Evolutionary conservation across 1,139 yeast genomes (phyloP), one percentile per base, ranked within the genome.

Genomic region (Casaregolazyma suthepensis): DNA sequence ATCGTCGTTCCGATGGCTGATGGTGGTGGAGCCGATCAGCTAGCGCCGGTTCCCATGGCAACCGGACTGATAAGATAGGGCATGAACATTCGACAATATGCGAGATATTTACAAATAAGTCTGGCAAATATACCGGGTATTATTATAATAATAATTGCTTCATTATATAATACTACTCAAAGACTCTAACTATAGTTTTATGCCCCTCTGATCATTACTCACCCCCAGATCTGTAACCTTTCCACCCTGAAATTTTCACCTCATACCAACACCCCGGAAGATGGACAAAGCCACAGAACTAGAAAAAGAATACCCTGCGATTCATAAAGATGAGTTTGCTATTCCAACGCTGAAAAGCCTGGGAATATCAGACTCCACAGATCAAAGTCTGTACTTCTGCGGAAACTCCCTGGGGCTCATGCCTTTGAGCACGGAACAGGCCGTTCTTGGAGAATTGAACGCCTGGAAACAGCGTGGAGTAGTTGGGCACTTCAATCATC

Each of bases 361-460:
- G 52, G 87, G 82, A 1, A 46, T 53, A 5, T 37, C 42, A 9
- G 56, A 50, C 4, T 57, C 56, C 18, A 52, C 51, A 17, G 62
- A 65, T 22, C 60, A 71, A 29, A 59, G 71, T 56, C 75, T 81
- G 31, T 87, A 91, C 66, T 74, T 91, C 52, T 88, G 96, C 69
- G 98, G 98, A 5, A 90, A 91, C 71, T 89, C 96, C 7, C 78
- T 91, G 7, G 98, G 98, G 0, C 72, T 91, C 56, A 87, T 89
- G 94, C 97, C 98, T 0, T 73, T 71, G 52, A 64, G 73, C 2
- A 83, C 90, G 0, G 74, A 80, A 29, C 61, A 62, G 1, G 87
- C 89, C 19, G 74, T 91, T 13, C 71, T 71, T 48, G 75, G 73
- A 42, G 97, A 91, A 68, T 72, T 91, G 45, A 79, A 81, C 57